These are phyloP conservation scores for Aspergillus saccharolyticus DNA, from an alignment of 495 filamentous ascomycete genomes.

Conservation along the genomic window DNA sequence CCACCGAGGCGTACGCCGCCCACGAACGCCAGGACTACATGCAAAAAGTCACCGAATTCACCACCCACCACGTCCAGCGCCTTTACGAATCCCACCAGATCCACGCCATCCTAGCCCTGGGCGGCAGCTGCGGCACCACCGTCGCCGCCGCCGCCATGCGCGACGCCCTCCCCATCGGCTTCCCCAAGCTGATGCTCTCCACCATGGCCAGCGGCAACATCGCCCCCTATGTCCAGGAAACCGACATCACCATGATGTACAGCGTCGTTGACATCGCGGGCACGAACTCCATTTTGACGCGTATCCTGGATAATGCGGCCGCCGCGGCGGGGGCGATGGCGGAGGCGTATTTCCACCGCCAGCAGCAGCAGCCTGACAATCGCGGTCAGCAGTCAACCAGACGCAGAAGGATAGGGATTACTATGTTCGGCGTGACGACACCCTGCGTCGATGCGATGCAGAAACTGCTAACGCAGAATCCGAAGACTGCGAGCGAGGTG, in stretches of 20 bases:
- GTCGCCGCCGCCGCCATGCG: slow-evolving; percentile 56
- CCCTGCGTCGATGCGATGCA: slow-evolving; percentile 51
- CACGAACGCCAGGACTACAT: slow-evolving; percentile 49
- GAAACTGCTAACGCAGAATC: background rate
- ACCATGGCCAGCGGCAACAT: slow-evolving; percentile 62
- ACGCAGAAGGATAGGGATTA: slow-evolving; percentile 51
- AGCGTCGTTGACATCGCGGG: slow-evolving; percentile 66
- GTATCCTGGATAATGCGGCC: slow-evolving; percentile 56
- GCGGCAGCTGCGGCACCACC: slow-evolving; percentile 55
- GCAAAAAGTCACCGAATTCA: slow-evolving; percentile 41
- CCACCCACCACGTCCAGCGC: slow-evolving; percentile 26
- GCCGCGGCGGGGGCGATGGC: slow-evolving; percentile 55
- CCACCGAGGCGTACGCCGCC: slow-evolving; percentile 7
- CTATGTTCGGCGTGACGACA: slow-evolving; percentile 74
- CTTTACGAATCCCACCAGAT: slow-evolving; percentile 34
- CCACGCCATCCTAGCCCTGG: slow-evolving; percentile 52
- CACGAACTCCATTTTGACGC: slow-evolving; percentile 49
- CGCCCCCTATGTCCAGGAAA: slow-evolving; percentile 53
- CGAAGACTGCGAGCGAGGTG: slow-evolving; percentile 47
- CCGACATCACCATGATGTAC: slow-evolving; percentile 67
- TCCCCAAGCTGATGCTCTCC: slow-evolving; percentile 66
- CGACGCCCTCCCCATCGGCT: slow-evolving; percentile 51
- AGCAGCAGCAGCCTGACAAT: background rate
- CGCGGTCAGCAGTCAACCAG: background rate
- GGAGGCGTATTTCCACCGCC: slow-evolving; percentile 25